A percentile compares a stretch with the other conserved stretches of the same genome.
These are phyloP conservation scores for Penicillium bialowiezense DNA, from an alignment of 495 filamentous ascomycete genomes.

Conservation along the genomic window DNA sequence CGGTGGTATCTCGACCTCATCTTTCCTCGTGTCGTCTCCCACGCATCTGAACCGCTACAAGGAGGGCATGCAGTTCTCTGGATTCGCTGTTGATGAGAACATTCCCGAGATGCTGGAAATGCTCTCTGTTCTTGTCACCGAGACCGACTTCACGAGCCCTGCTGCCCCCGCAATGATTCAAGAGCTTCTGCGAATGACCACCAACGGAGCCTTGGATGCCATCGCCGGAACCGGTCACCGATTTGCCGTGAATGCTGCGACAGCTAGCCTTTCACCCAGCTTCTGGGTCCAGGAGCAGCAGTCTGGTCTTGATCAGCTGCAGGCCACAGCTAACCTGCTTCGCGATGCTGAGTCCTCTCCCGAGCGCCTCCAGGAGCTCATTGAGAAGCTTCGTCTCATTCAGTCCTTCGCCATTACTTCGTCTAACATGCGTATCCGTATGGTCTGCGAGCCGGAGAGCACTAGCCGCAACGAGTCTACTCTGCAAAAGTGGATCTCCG, in stretches of 20 bases:
- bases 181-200: conserved; percentile 77
- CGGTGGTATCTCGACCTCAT: conserved; percentile 80
- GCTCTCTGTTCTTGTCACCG: conserved; percentile 70
- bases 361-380: conserved; percentile 69
- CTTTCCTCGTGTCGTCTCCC: conserved; percentile 74
- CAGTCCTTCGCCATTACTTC: conserved; percentile 69
- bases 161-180: conserved; percentile 77
- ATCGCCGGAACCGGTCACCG: conserved; percentile 85
- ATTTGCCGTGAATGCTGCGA: conserved; percentile 78
- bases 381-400: conserved; percentile 83
- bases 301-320: conserved; percentile 79
- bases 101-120: conserved; percentile 88
- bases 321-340: conserved; percentile 70
- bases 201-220: conserved; percentile 86
- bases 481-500: conserved; percentile 68
- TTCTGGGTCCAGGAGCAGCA: conserved; percentile 75
- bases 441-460: conserved; percentile 79
- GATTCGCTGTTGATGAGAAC: conserved; percentile 84
- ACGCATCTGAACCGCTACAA: conserved; percentile 62
- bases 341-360: conserved; percentile 50
- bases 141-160: conserved; percentile 84
- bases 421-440: conserved; percentile 66
- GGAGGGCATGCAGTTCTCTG: conserved; percentile 80
- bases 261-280: conserved; percentile 70
- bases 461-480: conserved; percentile 65